Evolutionary conservation across 202 grass and related monocot species (phyloP).

Genomic region (Zizania palustris): DNA sequence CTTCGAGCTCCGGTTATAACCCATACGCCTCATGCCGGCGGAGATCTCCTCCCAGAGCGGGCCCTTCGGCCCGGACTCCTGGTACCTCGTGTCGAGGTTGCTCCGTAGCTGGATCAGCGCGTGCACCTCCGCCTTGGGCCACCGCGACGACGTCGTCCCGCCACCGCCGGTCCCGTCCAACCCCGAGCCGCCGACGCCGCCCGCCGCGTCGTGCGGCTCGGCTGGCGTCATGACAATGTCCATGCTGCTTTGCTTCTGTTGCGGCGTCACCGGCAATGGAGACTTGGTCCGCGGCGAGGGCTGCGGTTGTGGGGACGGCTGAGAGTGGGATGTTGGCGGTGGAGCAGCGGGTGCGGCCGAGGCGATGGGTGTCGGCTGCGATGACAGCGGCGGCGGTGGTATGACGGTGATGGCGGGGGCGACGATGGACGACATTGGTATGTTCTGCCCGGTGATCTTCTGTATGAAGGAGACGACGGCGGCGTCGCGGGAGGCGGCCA

Average conservation of each 20-base stretch:
- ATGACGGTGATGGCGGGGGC: constrained; percentile 52
- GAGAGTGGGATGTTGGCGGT: constrained; percentile 22
- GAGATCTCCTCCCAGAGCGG: constrained; percentile 98
- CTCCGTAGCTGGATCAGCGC: constrained; percentile 81
- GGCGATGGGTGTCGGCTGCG: constrained; percentile 17
- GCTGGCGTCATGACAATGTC: constrained; percentile 49
- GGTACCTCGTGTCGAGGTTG: constrained; percentile 73
- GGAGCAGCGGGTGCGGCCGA: constrained; percentile 28
- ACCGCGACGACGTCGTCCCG: constrained; percentile 62
- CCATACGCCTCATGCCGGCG: constrained; percentile 60
- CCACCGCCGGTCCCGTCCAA: constrained; percentile 42
- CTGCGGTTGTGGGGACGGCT: constrained; percentile 30
- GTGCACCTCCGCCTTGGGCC: constrained; percentile 96
- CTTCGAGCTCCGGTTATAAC: constrained; percentile 17
- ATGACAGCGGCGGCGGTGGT: constrained; percentile 31
- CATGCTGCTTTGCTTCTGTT: constrained; percentile 45
- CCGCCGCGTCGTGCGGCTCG: constrained; percentile 17
- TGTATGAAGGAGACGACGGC: constrained; percentile 89
- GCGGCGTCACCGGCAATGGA: constrained; percentile 23
- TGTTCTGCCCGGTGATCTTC: constrained; percentile 80
- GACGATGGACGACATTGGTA: constrained; percentile 61
- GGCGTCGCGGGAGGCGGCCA: constrained; percentile 80
- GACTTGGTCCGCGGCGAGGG: constrained; percentile 36
- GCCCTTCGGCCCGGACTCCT: constrained; percentile 85
- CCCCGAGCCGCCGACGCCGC: neutral